Evolutionary conservation across 1,284 basidiomycete genomes (phyloP).

Genomic region (Malassezia nana): DNA sequence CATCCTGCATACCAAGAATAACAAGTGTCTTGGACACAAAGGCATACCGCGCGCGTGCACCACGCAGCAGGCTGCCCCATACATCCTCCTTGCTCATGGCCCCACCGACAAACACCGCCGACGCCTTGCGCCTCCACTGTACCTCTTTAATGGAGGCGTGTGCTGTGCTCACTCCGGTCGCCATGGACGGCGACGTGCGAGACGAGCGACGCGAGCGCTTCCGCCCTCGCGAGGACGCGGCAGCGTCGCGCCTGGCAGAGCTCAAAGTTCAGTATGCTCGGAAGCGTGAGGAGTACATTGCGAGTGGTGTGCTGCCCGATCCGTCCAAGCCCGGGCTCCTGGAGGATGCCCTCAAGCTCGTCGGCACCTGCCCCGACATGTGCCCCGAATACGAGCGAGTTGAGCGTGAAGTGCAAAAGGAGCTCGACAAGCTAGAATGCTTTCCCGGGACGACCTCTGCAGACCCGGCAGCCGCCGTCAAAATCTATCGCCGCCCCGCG

Average conservation of each 20-base stretch:
- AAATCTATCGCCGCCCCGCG: constrained; percentile 79
- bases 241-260: constrained; percentile 21
- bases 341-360: constrained; percentile 75
- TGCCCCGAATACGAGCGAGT: constrained; percentile 87
- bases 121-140: not conserved
- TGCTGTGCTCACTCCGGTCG: constrained; percentile 1
- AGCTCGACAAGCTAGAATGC: constrained; percentile 74
- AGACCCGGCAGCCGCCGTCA: constrained; percentile 76
- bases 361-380: constrained; percentile 85
- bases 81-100: constrained; percentile 4
- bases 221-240: constrained; percentile 11
- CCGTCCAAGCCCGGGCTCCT: constrained; percentile 66
- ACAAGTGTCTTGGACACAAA: constrained; percentile 11
- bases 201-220: constrained; percentile 15
- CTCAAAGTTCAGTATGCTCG: constrained; percentile 57
- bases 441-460: constrained; percentile 55
- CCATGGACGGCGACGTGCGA: constrained; percentile 11
- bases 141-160: constrained; percentile 8
- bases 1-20: constrained; percentile 6
- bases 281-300: constrained; percentile 68
- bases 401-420: constrained; percentile 77
- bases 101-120: not conserved
- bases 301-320: constrained; percentile 75
- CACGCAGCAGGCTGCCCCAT: constrained; percentile 9
- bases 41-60: constrained; percentile 2